Evolutionary conservation across 768 basidiomycete genomes (phyloP).

Genomic region (Sporobolomyces roseus): DNA sequence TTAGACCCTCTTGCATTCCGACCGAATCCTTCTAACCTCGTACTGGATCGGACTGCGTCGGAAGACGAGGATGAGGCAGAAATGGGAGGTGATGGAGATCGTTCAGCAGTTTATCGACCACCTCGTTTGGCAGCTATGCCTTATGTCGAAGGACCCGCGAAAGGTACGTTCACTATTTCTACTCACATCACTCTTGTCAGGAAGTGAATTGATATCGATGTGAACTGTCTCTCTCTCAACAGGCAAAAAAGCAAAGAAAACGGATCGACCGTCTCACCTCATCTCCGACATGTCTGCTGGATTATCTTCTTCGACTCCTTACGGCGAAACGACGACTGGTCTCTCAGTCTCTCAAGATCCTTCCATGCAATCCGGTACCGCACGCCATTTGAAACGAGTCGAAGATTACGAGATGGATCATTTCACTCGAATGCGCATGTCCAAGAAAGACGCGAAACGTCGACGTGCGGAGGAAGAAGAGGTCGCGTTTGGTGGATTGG

Average conservation of each 20-base stretch:
- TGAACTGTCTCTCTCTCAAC: background rate
- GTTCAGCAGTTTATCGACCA: conserved; percentile 54
- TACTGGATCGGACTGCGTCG: conserved; percentile 46
- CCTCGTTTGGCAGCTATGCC: conserved; percentile 86
- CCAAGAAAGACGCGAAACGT: conserved; percentile 73
- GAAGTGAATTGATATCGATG: no score
- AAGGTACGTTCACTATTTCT: conserved; percentile 48
- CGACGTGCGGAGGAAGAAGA: conserved; percentile 78
- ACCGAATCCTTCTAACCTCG: conserved; percentile 76
- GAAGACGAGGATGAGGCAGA: conserved; percentile 47
- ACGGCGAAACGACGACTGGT: conserved; percentile 50
- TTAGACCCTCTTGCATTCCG: conserved; percentile 86
- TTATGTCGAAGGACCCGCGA: conserved; percentile 59
- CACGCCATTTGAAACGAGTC: conserved; percentile 72
- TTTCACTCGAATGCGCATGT: conserved; percentile 83
- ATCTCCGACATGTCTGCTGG: conserved; percentile 32
- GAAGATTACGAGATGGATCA: conserved; percentile 91
- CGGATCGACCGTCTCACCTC: conserved; percentile 48
- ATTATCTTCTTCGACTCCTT: conserved; percentile 44
- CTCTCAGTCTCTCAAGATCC: conserved; percentile 47
- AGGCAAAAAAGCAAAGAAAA: conserved; percentile 50
- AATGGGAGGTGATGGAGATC: conserved; percentile 33
- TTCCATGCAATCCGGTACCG: conserved; percentile 48
- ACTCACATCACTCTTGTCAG: background rate
- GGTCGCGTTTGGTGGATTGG: conserved; percentile 71